Evolutionary conservation across 306 rosid species (phyloP), one percentile per base, ranked within the genome.

Genomic region (Sicyos edulis): DNA sequence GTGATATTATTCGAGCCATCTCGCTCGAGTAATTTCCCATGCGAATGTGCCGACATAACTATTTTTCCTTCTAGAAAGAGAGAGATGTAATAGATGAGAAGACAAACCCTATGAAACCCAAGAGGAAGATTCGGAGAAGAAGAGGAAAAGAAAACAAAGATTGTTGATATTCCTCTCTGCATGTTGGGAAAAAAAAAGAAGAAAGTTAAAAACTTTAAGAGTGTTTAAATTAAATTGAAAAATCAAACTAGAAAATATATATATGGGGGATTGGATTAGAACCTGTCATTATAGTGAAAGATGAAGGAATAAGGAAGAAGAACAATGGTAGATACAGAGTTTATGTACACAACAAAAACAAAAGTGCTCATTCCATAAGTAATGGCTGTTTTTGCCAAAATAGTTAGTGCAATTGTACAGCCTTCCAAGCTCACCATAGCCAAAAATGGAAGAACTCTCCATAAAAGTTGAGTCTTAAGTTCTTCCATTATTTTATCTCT

Each of bases 81-180:
- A 72, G 26, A 15, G 70, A 16, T 17, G n/a, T 37, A 40, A 15
- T 20, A 63, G 59, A 67, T 61, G 8, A 32, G 74, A 59, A 10
- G 14, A 59, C 81, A 17, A 75, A 91, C 96, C 95, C 97, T 20
- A 81, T 86, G n/a, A 92, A 77, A 63, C 95, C 92, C 60, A 92
- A 70, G 44, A 88, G 67, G 91, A 88, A 76, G 82, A 88, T 75
- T 45, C 89, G 72, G 75, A 79, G 40, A 61, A 92, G 81, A 77
- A 88, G 80, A 77, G 84, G 64, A 44, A 81, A 78, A 77, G 82
- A 83, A 75, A 88, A 82, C 76, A 83, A 8, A 76, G 88, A 78
- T 54, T 26, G 60, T 76, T 85, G 81, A 74, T 13, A 57, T 73
- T 86, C 82, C 75, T 66, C 75, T 78, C 86, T 85, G 75, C 63